Base-by-base conservation (phyloP, 192 early-diverging fungal genomes). In the Podochytrium sp. region DNA sequence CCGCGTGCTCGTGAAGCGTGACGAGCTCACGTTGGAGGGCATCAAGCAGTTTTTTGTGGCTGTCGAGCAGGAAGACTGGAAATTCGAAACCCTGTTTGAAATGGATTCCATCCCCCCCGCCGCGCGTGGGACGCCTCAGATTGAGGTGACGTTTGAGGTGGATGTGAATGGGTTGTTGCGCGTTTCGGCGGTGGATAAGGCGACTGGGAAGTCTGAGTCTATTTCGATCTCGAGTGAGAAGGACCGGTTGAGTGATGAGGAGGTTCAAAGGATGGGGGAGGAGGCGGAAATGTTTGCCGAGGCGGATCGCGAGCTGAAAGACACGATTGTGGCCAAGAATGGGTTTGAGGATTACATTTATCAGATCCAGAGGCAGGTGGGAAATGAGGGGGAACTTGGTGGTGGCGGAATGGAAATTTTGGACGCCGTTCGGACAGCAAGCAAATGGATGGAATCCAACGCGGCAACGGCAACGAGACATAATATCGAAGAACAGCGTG, bases 1-100 rank as follows among this genome's bases (percentile, higher is more conserved):
- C 83, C 93, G 97, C 78, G 98, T 99, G 80, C 90, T 99, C 73
- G 98, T 99, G 55, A 99, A 99, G 86, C 95, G 97, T 86, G 97
- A 99, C 79, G 97, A 99, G 81, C 84, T 99, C 81, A 97, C 97
- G 39, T 80, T 99, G 40, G 96, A 99, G 83, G 97, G 96, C 27
- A 99, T 99, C 81, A 96, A 96, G 79, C 97, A 99, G 83, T 98
- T 98, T 88, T 99, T 38, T 93, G 69, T 98, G 27, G 92, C 95
- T 47, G 97, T 98, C 25, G 97, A 98, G 67, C 89, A 90, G 74
- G 97, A 98, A 69, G 96, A 97, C 71, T 98, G 97, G 97, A 98
- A 98, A 76, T 95, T 97, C 64, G 97, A 98, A 72, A 98, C 97
- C 7, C 83, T 98, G 18, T 97, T 96, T 81, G 97, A 99, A 69